Percentiles rank a stretch among this genome's conserved stretches.
Evolutionary conservation across 2,329 filamentous ascomycete species (phyloP).

Genomic region (Hypoxylon sp.): DNA sequence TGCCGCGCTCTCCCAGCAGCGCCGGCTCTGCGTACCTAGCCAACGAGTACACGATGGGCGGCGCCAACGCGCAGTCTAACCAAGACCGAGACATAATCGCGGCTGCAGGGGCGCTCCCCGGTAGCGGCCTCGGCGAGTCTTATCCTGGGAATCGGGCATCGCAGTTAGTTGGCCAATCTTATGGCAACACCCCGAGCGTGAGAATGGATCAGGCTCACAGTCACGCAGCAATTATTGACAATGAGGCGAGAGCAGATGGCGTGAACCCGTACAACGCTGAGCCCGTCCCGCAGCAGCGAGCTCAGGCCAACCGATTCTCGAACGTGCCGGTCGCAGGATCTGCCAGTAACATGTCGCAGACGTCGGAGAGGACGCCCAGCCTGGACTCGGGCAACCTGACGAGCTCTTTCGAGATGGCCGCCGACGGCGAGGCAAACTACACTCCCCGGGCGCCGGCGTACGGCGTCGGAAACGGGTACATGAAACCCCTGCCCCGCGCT

Average conservation of each 20-base stretch:
- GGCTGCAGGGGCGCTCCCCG: conserved; percentile 63
- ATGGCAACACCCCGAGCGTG: conserved; percentile 55
- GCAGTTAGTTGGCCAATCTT: conserved; percentile 47
- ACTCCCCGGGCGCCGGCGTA: conserved; percentile 2
- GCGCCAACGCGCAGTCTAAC: conserved; percentile 29
- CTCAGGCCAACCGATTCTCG: conserved; percentile 17
- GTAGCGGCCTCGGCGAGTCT: conserved; percentile 51
- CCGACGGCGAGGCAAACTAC: conserved; percentile 28
- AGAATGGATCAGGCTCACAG: conserved; percentile 59
- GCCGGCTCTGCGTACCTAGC: conserved; percentile 70
- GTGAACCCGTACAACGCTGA: conserved; percentile 65
- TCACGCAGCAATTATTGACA: conserved; percentile 58
- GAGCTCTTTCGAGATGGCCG: conserved; percentile 28
- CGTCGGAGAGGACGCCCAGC: conserved; percentile 30
- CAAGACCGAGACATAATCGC: conserved; percentile 66
- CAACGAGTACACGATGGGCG: conserved; percentile 37
- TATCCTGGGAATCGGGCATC: conserved; percentile 36
- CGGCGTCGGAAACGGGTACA: conserved; percentile 26
- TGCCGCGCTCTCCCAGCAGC: conserved; percentile 81
- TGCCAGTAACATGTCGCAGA: conserved; percentile 19
- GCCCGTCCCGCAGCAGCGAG: conserved; percentile 43
- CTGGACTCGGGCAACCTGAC: conserved; percentile 35
- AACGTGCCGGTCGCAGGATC: conserved; percentile 32
- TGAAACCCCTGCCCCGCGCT: conserved; percentile 23
- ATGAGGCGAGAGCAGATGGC: conserved; percentile 61